phyloP scores from a whole-genome alignment of 2,329 filamentous ascomycete species.

The Teratosphaeria gauchensis region DNA sequence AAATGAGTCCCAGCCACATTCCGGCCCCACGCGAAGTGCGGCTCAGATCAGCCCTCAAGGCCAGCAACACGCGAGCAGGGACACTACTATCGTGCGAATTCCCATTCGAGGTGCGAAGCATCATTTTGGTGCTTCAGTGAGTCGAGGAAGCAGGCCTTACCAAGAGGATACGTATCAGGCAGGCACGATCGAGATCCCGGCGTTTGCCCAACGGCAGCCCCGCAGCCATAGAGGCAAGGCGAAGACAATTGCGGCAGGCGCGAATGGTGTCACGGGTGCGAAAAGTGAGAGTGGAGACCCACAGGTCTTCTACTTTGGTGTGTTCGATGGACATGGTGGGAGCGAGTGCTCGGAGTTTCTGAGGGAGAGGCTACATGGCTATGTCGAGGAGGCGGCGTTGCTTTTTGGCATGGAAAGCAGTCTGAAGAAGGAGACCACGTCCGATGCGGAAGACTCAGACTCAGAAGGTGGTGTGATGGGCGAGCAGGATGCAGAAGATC shows the following conservation, averaged over 20 bases:
- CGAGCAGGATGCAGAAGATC: constrained; percentile 51
- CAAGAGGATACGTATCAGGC: constrained; percentile 95
- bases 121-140: constrained; percentile 75
- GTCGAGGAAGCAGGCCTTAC: constrained; percentile 72
- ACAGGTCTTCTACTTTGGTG: constrained; percentile 93
- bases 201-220: constrained; percentile 78
- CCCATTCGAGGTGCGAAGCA: constrained; percentile 89
- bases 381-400: constrained; percentile 72
- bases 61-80: constrained; percentile 44
- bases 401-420: constrained; percentile 73
- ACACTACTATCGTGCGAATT: constrained; percentile 90
- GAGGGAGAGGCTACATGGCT: constrained; percentile 72
- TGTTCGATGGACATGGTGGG: constrained; percentile 94
- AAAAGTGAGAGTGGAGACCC: constrained; percentile 70
- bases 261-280: constrained; percentile 37
- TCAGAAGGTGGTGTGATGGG: constrained; percentile 38
- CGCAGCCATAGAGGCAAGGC: constrained; percentile 39
- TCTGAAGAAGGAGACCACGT: constrained; percentile 41
- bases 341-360: constrained; percentile 80
- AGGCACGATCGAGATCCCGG: constrained; percentile 83
- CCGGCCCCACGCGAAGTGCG: constrained; percentile 22
- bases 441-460: constrained; percentile 21
- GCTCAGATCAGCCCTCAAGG: constrained; percentile 25
- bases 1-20: constrained; percentile 72
- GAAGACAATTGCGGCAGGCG: constrained; percentile 31